Conservation (phyloP, 1,139 yeast species). For the Trichomonascaceae sp. region DNA sequence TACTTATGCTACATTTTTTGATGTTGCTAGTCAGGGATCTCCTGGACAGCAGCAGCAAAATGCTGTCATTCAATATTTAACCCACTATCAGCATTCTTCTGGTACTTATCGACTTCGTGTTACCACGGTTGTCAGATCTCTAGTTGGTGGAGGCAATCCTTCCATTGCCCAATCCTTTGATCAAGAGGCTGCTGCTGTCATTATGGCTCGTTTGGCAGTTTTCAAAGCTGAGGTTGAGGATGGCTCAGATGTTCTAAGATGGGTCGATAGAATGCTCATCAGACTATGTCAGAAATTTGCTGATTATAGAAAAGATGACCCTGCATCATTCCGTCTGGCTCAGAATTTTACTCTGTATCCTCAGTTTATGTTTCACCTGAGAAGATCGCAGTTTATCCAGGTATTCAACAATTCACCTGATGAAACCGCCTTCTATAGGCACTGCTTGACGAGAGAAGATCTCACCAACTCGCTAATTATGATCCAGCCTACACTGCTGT, state of each 20-base stretch:
- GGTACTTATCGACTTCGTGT: slow-evolving; percentile 75
- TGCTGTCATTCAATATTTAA: slow-evolving; percentile 62
- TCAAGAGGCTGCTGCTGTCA: slow-evolving; percentile 97
- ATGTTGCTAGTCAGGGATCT: slow-evolving; percentile 45
- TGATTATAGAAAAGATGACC: slow-evolving; percentile 72
- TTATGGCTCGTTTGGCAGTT: slow-evolving; percentile 90
- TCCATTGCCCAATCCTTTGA: slow-evolving; percentile 67
- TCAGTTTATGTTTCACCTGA: slow-evolving; percentile 89
- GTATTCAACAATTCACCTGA: slow-evolving; percentile 98
- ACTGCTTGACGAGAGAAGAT: slow-evolving; percentile 85
- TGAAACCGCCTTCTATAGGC: slow-evolving; percentile 96
- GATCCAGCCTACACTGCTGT: slow-evolving; percentile 94
- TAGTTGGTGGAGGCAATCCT: slow-evolving; percentile 47
- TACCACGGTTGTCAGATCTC: slow-evolving; percentile 72
- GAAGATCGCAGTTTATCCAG: slow-evolving; percentile 94
- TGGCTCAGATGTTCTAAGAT: slow-evolving; percentile 65
- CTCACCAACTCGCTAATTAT: slow-evolving; percentile 88
- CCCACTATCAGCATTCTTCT: slow-evolving; percentile 65
- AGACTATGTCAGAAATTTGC: slow-evolving; percentile 85
- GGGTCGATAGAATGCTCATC: slow-evolving; percentile 80
- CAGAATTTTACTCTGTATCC: slow-evolving; percentile 84
- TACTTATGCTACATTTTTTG: slow-evolving; percentile 84
- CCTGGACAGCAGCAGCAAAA: slow-evolving; percentile 71
- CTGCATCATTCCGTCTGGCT: slow-evolving; percentile 70
- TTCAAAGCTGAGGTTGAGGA: slow-evolving; percentile 77